Evolutionary conservation across 2,329 filamentous ascomycete genomes (phyloP).

Genomic region (Alternaria ventricosa): DNA sequence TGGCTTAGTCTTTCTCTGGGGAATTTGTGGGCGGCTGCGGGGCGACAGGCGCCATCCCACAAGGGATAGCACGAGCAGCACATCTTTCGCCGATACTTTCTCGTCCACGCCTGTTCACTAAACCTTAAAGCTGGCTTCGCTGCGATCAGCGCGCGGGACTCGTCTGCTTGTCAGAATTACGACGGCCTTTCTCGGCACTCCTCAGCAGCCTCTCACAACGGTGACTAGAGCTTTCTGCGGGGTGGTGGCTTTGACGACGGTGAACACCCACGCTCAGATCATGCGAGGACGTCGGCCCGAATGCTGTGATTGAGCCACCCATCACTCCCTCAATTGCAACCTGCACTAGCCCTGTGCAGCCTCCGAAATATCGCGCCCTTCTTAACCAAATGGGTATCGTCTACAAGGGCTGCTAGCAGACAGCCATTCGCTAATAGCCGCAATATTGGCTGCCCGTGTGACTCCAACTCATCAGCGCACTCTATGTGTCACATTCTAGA

Average conservation of each 20-base stretch:
- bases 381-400: conserved; percentile 1
- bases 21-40: conserved; percentile 25
- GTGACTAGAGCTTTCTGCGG: conserved; percentile 4
- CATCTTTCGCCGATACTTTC: conserved; percentile 38
- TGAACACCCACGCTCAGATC: conserved; percentile 5
- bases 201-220: conserved; percentile 4
- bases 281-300: conserved; percentile 3
- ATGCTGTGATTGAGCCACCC: neutral
- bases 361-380: neutral
- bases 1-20: conserved; percentile 31
- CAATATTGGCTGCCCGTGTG: conserved; percentile 21
- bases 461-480: conserved; percentile 20
- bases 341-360: neutral
- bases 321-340: neutral
- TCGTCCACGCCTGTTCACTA: conserved; percentile 35
- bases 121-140: conserved; percentile 13
- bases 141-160: conserved; percentile 26
- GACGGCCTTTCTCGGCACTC: conserved; percentile 14
- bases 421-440: conserved; percentile 18
- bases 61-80: conserved; percentile 18
- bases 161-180: conserved; percentile 4
- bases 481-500: conserved; percentile 38
- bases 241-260: conserved; percentile 15
- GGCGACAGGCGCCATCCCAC: conserved; percentile 25
- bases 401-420: conserved; percentile 1